Percentiles rank a stretch among this genome's conserved stretches.
These are phyloP conservation scores for Penicillium sp. DNA, from an alignment of 2,329 filamentous ascomycete species.

Conservation along the genomic window DNA sequence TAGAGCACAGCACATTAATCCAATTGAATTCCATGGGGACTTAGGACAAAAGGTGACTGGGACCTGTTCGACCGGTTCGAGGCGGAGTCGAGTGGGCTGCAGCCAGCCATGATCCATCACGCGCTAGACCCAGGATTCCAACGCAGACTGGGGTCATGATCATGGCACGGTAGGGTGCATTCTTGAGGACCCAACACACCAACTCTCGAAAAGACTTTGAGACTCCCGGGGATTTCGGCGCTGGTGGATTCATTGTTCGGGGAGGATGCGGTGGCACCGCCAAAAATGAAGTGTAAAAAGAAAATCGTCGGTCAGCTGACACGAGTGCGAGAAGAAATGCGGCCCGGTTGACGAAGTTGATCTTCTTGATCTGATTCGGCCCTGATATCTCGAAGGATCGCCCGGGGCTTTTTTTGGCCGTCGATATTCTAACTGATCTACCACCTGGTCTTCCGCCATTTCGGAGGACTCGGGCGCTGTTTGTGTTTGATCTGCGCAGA, in stretches of 20 bases:
- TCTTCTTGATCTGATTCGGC: slow-evolving; percentile 10
- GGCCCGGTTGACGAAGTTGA: slow-evolving; percentile 11
- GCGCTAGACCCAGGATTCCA: slow-evolving; percentile 21
- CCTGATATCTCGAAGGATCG: not conserved
- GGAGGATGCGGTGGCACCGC: slow-evolving; percentile 3
- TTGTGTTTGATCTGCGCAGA: not conserved
- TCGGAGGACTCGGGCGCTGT: not conserved
- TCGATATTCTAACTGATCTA: not conserved
- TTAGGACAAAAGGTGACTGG: not conserved
- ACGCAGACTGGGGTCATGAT: slow-evolving; percentile 14
- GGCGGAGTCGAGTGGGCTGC: slow-evolving; percentile 16
- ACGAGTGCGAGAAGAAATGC: slow-evolving; percentile 15
- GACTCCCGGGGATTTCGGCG: slow-evolving; percentile 6
- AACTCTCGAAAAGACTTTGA: slow-evolving; percentile 7
- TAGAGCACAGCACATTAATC: not conserved
- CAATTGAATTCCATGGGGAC: not conserved
- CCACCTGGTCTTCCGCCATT: not conserved
- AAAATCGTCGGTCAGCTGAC: slow-evolving; percentile 18
- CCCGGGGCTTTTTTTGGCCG: not conserved
- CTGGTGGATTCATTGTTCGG: slow-evolving; percentile 1
- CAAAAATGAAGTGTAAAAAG: not conserved
- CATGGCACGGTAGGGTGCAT: slow-evolving; percentile 10
- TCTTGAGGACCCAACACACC: slow-evolving; percentile 2
- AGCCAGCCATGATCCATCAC: slow-evolving; percentile 30
- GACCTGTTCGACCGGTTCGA: slow-evolving; percentile 9